phyloP scores from a whole-genome alignment of 2,329 filamentous ascomycete genomes.

The Chrysoporthe puriensis region DNA sequence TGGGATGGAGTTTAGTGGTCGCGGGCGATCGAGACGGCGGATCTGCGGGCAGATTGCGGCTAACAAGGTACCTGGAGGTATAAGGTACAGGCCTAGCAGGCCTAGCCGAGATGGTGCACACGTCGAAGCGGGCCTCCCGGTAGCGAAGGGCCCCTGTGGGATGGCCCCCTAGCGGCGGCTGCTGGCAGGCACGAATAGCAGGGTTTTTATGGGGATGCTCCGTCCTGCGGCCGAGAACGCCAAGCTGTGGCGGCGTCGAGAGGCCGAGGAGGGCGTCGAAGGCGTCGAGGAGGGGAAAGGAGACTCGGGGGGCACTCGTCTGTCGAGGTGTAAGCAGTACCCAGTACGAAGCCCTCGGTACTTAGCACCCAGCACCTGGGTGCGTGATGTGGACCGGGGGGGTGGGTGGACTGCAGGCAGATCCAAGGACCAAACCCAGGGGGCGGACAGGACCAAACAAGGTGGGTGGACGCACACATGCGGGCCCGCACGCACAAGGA shows the following conservation, averaged over 20 bases:
- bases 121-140: not conserved
- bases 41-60: slow-evolving; percentile 12
- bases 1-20: slow-evolving; percentile 10
- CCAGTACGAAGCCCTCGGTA: not conserved
- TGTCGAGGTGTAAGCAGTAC: not conserved
- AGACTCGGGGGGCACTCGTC: not conserved
- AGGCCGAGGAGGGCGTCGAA: not conserved
- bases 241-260: not conserved
- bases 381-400: not conserved
- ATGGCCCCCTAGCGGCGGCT: too few species aligned
- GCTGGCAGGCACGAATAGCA: too few species aligned
- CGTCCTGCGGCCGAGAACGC: not conserved
- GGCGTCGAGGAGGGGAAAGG: not conserved
- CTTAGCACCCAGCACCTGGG: not conserved
- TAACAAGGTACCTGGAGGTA: slow-evolving; percentile 1
- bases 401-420: not conserved
- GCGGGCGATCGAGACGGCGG: slow-evolving; percentile 6
- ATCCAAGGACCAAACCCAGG: not conserved
- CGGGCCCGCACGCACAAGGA: slow-evolving; percentile 1
- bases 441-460: not conserved
- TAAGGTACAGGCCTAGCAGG: not conserved
- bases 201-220: not conserved
- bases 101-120: not conserved
- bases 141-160: not conserved
- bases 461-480: not conserved